phyloP scores from a whole-genome alignment of 371 early-diverging fungal genomes.

The Mortierella sp. region DNA sequence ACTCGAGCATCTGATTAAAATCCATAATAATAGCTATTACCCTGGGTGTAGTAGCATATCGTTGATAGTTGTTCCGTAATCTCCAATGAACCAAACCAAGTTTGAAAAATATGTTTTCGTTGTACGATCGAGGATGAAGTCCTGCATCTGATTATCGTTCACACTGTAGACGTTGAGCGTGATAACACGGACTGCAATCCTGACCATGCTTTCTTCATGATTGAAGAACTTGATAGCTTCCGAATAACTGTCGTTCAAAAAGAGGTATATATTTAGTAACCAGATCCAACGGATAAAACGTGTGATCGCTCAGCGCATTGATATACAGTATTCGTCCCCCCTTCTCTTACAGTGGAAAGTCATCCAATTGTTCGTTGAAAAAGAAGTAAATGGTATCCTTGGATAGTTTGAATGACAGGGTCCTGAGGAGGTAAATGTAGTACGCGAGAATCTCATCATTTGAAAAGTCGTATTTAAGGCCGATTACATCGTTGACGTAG shows the following conservation, averaged over 20 bases:
- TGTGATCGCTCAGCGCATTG: neutral
- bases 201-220: slow-evolving; percentile 69
- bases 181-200: slow-evolving; percentile 69
- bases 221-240: slow-evolving; percentile 68
- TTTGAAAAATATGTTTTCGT: slow-evolving; percentile 58
- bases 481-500: slow-evolving; percentile 69
- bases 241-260: slow-evolving; percentile 54
- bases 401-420: slow-evolving; percentile 65
- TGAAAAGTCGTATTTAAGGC: slow-evolving; percentile 62
- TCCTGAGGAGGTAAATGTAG: slow-evolving; percentile 68
- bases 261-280: neutral
- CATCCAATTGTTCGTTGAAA: slow-evolving; percentile 60
- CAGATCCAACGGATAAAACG: neutral
- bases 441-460: slow-evolving; percentile 70
- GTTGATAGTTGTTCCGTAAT: slow-evolving; percentile 54
- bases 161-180: slow-evolving; percentile 67
- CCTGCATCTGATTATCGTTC: slow-evolving; percentile 49
- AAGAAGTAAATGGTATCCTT: slow-evolving; percentile 65
- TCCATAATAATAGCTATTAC: slow-evolving; percentile 14
- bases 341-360: slow-evolving; percentile 61
- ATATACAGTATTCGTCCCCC: neutral
- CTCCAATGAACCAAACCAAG: slow-evolving; percentile 56
- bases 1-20: neutral
- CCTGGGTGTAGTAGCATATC: slow-evolving; percentile 46
- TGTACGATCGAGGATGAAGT: slow-evolving; percentile 55